Evolutionary conservation across 2,329 filamentous ascomycete species (phyloP).

Genomic region (Cercospora sp.): DNA sequence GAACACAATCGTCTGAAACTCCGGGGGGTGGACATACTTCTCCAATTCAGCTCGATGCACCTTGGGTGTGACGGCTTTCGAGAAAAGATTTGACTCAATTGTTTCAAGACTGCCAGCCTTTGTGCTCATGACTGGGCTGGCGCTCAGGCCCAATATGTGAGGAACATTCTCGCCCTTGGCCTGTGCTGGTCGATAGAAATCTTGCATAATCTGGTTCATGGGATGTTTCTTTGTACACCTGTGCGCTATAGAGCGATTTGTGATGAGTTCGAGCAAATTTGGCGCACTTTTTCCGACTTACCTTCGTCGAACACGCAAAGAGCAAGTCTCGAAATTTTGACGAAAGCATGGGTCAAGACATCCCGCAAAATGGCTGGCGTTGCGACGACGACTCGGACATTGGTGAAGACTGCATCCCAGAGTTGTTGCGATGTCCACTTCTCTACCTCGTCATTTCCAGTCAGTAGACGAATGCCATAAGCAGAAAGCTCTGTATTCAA

Average conservation of each 20-base stretch:
- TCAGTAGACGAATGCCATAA: slow-evolving; percentile 62
- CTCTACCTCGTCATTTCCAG: slow-evolving; percentile 68
- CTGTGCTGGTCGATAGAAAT: slow-evolving; percentile 62
- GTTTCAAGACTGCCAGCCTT: slow-evolving; percentile 55
- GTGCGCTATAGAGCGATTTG: slow-evolving; percentile 59
- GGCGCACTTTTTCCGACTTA: slow-evolving; percentile 34
- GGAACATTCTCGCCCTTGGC: slow-evolving; percentile 51
- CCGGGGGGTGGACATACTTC: slow-evolving; percentile 66
- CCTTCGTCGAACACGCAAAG: slow-evolving; percentile 84
- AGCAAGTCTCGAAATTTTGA: slow-evolving; percentile 62
- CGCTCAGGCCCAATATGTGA: slow-evolving; percentile 74
- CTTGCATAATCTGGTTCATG: slow-evolving; percentile 69
- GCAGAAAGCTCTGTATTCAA: slow-evolving; percentile 44
- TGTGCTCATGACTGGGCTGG: slow-evolving; percentile 70
- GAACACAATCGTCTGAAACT: slow-evolving; percentile 48
- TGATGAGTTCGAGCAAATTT: not conserved
- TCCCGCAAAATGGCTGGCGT: slow-evolving; percentile 75
- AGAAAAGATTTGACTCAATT: slow-evolving; percentile 70
- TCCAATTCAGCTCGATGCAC: slow-evolving; percentile 68
- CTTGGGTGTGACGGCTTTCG: slow-evolving; percentile 68
- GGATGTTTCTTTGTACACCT: slow-evolving; percentile 67
- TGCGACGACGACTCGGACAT: slow-evolving; percentile 71
- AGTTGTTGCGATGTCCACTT: slow-evolving; percentile 66
- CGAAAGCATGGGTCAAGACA: slow-evolving; percentile 72
- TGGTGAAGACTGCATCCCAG: slow-evolving; percentile 67